Percentiles rank a stretch among this genome's conserved stretches.
Conservation (phyloP, 176 grass and related monocot genomes). For the Canna indica region DNA sequence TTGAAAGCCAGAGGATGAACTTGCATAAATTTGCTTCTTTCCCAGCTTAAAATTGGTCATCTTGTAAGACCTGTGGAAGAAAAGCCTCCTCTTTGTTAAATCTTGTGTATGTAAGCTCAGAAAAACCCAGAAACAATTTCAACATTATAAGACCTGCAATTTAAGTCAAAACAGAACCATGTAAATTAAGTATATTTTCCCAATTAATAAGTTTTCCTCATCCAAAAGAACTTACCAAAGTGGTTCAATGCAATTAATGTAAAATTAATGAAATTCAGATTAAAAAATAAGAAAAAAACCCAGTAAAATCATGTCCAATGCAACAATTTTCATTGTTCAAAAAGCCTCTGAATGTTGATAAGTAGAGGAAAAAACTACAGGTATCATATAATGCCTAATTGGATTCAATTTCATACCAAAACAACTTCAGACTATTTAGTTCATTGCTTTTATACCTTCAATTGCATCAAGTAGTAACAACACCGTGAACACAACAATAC, state of each 20-base stretch:
- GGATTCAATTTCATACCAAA: background rate
- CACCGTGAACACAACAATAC: background rate
- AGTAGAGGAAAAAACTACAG: background rate
- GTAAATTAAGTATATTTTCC: background rate
- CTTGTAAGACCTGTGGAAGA: background rate
- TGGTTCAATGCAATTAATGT: background rate
- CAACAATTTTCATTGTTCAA: background rate
- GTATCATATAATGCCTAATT: background rate
- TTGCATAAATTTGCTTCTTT: constrained; percentile 13
- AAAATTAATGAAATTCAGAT: background rate
- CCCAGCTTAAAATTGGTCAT: constrained; percentile 20
- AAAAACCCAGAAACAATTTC: background rate
- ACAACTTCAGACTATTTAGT: no score
- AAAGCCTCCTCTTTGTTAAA: constrained; percentile 7
- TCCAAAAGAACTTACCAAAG: background rate
- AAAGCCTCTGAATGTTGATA: background rate
- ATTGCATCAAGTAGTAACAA: background rate
- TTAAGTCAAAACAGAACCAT: background rate
- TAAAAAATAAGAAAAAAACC: background rate
- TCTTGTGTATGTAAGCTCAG: background rate
- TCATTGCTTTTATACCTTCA: background rate
- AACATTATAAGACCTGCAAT: background rate
- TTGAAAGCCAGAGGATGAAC: constrained; percentile 7
- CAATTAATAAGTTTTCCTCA: background rate
- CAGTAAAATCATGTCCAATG: background rate